Base-by-base conservation (phyloP, 352 stramenopile genomes). In the Phytophthora sojae region DNA sequence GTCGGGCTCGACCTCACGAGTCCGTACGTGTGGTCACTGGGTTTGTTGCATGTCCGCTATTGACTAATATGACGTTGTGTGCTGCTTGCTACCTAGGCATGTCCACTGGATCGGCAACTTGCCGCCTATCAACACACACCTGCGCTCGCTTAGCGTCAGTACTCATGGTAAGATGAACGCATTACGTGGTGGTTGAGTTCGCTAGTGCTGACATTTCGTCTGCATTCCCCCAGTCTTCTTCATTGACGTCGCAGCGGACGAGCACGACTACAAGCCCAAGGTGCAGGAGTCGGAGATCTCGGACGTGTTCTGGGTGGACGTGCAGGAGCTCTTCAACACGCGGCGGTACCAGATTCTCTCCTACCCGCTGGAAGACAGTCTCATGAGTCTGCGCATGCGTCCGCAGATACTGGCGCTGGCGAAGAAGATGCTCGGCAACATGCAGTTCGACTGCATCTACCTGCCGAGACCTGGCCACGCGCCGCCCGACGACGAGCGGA, bases 271-370 rank as follows among this genome's bases (percentile, higher is more conserved):
- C 57, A 66, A 76, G 58, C 81, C 80, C 6, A 76, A 76, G 60
- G 69, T 92, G 37, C 86, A 96, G 69, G 71, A 79, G 17, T 74
- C 64, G 3, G 89, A 96, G 81, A 86, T 96, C 63, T 69, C 86
- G 15, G 83, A 96, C 66, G 85, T 86, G 6, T 90, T 95, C 50
- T 96, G 89, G 89, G 85, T 96, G 61, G 83, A 96, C 39, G 71
- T 95, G 49, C 80, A 92, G 47, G 89, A 94, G 58, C 73, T 96
- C 3, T 90, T 85, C 61, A 86, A 91, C 60, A 64, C 81, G 8
- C 51, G 51, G 6, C 84, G 85, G 42, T 92, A 90, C 71, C 75
- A 86, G 30, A 56, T 73, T 26, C 82, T 94, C 12, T 49, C 76
- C 21, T 95, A 88, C 67, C 78, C 80, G 23, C 66, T 90, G 9